Evolutionary conservation across 345 rosid species (phyloP), one percentile per base, ranked within the genome.

Genomic region (Leavenworthia alabamica): DNA sequence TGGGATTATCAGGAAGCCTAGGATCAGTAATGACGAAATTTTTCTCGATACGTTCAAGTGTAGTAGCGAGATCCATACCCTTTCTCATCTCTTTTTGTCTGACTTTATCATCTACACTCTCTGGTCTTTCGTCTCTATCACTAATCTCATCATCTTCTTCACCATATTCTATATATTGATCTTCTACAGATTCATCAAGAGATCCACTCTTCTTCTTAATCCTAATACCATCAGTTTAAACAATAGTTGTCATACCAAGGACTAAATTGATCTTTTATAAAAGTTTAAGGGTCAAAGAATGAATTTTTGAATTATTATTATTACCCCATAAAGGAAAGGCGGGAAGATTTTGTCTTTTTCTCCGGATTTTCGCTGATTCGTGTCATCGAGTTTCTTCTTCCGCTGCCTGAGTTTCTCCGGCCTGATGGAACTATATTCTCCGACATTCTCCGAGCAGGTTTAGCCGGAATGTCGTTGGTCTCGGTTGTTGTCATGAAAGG

Each of bases 1-100:
- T 92, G 78, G 98, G 98, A 71, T 92, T 92, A 70, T 92, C 98
- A 11, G 98, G 96, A 53, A 92, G 83, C 75, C 98, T 76, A 35
- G 98, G 98, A 82, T 92, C 98, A 4, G 96, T 92, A 32, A 92
- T 89, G 81, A 92, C 98, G 64, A 92, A 92, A 60, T 92, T 92
- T 58, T 92, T 92, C 86, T 92, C 98, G 6, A 92, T 92, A 76
- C 98, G 98, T 70, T 92, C 98, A 1, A 92, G 96, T 5, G 98
- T 92, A 14, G 98, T 92, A 1, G 98, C 98, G 3, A 92, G 82
- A 78, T 92, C 98, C 5, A 92, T 86, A 72, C 98, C 96, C 79
- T 89, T 92, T 74, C 98, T 92, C 98, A 89, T 92, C 73, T 89
- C 93, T 73, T 82, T 89, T 71, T 82, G 84, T 68, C 96, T 85